Base-by-base conservation (phyloP, 305 asterid genomes). In the Caryopteris hybrid region DNA sequence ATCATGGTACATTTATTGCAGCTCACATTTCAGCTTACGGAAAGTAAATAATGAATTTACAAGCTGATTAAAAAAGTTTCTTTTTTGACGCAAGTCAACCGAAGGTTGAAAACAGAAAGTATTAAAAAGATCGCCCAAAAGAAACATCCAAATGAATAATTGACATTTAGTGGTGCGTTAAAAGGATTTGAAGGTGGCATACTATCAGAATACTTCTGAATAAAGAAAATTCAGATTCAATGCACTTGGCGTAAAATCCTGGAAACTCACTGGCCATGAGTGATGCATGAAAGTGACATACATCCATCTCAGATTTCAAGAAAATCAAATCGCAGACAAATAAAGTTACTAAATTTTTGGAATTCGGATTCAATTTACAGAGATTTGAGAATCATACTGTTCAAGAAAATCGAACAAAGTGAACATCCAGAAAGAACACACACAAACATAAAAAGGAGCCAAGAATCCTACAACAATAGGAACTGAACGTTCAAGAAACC, bases 1-100 rank as follows among this genome's bases (percentile, higher is more conserved):
- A n/a, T n/a, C n/a, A n/a, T n/a, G n/a, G n/a, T n/a, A n/a, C n/a
- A n/a, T n/a, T n/a, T n/a, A n/a, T n/a, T n/a, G n/a, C n/a, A n/a
- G n/a, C n/a, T n/a, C n/a, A n/a, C n/a, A n/a, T n/a, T n/a, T n/a
- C n/a, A n/a, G n/a, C 23, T n/a, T 65, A 58, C 72, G 42, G 66
- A 55, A 54, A 42, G 21, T 55, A 25, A 52, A 57, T 20, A 0
- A 8, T 54, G 31, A 41, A 27, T 59, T 21, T 38, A 38, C 23
- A 54, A 36, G 33, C 18, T 56, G 58, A 62, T 36, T 56, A 57
- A 63, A 71, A 68, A 66, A 18, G 70, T 54, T 68, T 36, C 57
- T 39, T 64, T 27, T 66, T 66, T 68, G 43, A 60, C 66, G 2
- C 20, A 14, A 57, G 81, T 71, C 84, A 76, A 78, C 61, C 8